Evolutionary conservation across 129 eudicot species (phyloP), one percentile per base, ranked within the genome.

Genomic region (Escallonia herrerae): DNA sequence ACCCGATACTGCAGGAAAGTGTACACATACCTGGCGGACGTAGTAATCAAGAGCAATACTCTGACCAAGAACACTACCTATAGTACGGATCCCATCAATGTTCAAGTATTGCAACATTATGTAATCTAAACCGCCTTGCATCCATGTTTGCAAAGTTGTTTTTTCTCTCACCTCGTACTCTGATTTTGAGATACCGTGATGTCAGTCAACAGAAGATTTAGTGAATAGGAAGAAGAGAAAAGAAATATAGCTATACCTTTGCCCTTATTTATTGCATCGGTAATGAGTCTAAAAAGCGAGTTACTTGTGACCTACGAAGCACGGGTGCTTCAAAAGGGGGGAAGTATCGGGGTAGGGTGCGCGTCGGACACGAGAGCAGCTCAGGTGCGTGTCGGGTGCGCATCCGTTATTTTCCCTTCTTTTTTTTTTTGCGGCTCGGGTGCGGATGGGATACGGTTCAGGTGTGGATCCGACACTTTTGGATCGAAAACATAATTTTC

Each of bases 1-100:
- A 49, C 54, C 54, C 64, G 33, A n/a, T 41, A 50, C 5, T 37
- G 65, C 46, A 64, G 58, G 64, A 54, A 43, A 38, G 38, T 14
- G 64, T 46, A 48, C 15, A 65, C 78, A 44, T 41, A 82, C 97
- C 97, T 90, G 97, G 64, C 95, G 89, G n/a, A 90, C 97, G 77
- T 90, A 91, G 79, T 87, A 87, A 74, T 91, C 97, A 54, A 91
- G 97, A 65, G 97, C 97, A 74, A 91, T 88, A 83, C 97, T 87
- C 72, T 91, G 97, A 74, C 97, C 97, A 70, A 91, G 80, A 66
- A 91, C 96, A 76, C 97, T 91, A 51, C 97, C 96, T 65, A 91
- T 86, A 55, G 95, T 91, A 58, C 96, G 94, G 69, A 91, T 91
- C 14, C 97, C 97, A 77, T 91, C 96, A 63, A 76, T 83, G 48